Conservation (phyloP, 768 basidiomycete genomes). For the Boletus pseudo-olivaceus region DNA sequence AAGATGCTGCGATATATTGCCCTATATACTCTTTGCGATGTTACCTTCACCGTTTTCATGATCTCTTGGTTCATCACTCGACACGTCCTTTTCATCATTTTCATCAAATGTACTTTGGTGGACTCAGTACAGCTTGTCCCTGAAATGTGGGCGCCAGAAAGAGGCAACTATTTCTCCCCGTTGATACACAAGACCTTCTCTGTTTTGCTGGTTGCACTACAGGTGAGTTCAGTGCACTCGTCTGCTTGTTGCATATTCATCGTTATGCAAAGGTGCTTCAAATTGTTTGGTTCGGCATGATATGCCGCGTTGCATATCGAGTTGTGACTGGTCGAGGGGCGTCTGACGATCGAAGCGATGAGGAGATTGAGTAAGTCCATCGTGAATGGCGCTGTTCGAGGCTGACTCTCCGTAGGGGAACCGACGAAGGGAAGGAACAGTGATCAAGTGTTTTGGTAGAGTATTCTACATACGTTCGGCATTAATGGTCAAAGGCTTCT, state of each 20-base stretch:
- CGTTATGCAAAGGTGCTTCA: constrained; percentile 56
- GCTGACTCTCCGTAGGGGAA: constrained; percentile 18
- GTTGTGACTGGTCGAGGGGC: constrained; percentile 75
- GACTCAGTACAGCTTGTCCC: constrained; percentile 47
- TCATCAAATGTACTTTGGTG: constrained; percentile 58
- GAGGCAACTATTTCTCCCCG: constrained; percentile 54
- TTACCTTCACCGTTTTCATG: constrained; percentile 77
- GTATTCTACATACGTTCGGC: constrained; percentile 18
- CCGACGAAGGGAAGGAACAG: constrained; percentile 22
- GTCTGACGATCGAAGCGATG: constrained; percentile 83
- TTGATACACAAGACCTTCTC: constrained; percentile 47
- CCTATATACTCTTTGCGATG: constrained; percentile 62
- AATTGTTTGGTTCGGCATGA: constrained; percentile 83
- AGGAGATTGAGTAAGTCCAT: constrained; percentile 53
- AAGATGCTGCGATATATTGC: constrained; percentile 93
- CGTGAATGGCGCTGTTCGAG: not conserved
- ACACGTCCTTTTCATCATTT: constrained; percentile 73
- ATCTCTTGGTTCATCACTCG: constrained; percentile 89
- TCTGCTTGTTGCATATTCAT: constrained; percentile 4
- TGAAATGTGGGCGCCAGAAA: constrained; percentile 57
- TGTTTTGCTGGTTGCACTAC: constrained; percentile 52
- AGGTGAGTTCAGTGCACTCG: constrained; percentile 40
- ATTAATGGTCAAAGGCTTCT: constrained; percentile 22
- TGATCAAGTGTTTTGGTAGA: constrained; percentile 24
- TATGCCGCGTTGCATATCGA: constrained; percentile 76